A percentile compares a stretch with the other conserved stretches of the same genome.
These are phyloP conservation scores for Sphagnum fallax DNA, from an alignment of 228 moss, liverwort and hornwort genomes.

Conservation along the genomic window DNA sequence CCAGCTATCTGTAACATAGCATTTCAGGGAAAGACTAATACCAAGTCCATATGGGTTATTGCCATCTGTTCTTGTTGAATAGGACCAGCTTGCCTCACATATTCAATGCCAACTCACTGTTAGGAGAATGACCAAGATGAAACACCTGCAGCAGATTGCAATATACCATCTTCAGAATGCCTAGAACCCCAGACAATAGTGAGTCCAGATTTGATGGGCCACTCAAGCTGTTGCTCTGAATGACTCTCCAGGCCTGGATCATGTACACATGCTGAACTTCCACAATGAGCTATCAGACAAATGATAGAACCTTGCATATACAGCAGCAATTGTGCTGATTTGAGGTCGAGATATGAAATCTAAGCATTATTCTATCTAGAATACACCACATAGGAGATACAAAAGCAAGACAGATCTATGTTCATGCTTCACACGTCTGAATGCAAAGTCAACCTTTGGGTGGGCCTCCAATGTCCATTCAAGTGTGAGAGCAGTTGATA, in stretches of 20 bases:
- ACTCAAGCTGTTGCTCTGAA: constrained; percentile 94
- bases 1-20: constrained; percentile 54
- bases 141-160: too few species aligned
- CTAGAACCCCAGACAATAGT: constrained; percentile 97
- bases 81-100: too few species aligned
- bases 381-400: neutral
- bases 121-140: too few species aligned
- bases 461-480: constrained; percentile 69
- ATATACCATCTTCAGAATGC: constrained; percentile 11
- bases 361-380: too few species aligned
- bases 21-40: neutral
- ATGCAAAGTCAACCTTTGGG: constrained; percentile 49
- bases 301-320: too few species aligned
- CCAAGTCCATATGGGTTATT: too few species aligned
- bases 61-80: too few species aligned
- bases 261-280: constrained; percentile 68
- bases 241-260: constrained; percentile 99
- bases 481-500: constrained; percentile 60
- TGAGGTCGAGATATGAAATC: too few species aligned
- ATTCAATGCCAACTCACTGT: too few species aligned
- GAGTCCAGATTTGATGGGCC: constrained; percentile 90
- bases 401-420: neutral
- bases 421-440: neutral
- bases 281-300: too few species aligned
- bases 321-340: too few species aligned